phyloP scores from a whole-genome alignment of 495 filamentous ascomycete genomes.

The Penicillium silybi region DNA sequence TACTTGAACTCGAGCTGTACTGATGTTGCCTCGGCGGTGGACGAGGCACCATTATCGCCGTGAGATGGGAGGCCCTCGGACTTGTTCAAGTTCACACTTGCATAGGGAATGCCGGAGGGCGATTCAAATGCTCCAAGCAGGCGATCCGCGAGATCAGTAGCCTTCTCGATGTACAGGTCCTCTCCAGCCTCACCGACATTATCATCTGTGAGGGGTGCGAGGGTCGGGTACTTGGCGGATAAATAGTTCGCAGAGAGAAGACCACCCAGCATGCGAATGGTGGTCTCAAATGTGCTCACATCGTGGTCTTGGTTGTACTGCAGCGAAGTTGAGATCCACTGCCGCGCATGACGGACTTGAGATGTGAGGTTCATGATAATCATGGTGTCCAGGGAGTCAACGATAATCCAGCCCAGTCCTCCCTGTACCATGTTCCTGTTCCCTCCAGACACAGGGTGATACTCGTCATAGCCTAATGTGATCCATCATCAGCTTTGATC shows the following conservation, averaged over 20 bases:
- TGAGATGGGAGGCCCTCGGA: slow-evolving; percentile 73
- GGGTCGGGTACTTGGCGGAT: slow-evolving; percentile 63
- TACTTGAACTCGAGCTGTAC: slow-evolving; percentile 98
- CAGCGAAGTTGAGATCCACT: slow-evolving; percentile 83
- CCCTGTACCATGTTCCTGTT: slow-evolving; percentile 74
- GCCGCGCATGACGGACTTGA: slow-evolving; percentile 74
- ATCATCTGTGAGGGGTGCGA: slow-evolving; percentile 63
- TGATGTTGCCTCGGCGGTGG: slow-evolving; percentile 87
- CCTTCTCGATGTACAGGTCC: slow-evolving; percentile 94
- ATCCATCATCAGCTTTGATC: slow-evolving; percentile 4
- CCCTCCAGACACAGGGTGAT: slow-evolving; percentile 74
- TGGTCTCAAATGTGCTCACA: slow-evolving; percentile 97
- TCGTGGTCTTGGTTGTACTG: slow-evolving; percentile 89
- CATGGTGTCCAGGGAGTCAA: slow-evolving; percentile 92
- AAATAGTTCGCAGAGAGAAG: slow-evolving; percentile 94
- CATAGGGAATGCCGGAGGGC: slow-evolving; percentile 78
- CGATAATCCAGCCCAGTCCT: slow-evolving; percentile 91
- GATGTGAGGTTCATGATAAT: slow-evolving; percentile 98
- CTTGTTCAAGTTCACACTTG: slow-evolving; percentile 82
- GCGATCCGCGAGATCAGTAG: slow-evolving; percentile 84
- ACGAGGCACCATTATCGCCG: slow-evolving; percentile 82
- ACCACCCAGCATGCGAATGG: slow-evolving; percentile 95
- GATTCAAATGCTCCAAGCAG: slow-evolving; percentile 86
- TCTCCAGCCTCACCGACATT: slow-evolving; percentile 66
- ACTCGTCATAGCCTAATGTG: slow-evolving; percentile 75